Conservation (phyloP, 495 filamentous ascomycete species). For the Podospora appendiculata region DNA sequence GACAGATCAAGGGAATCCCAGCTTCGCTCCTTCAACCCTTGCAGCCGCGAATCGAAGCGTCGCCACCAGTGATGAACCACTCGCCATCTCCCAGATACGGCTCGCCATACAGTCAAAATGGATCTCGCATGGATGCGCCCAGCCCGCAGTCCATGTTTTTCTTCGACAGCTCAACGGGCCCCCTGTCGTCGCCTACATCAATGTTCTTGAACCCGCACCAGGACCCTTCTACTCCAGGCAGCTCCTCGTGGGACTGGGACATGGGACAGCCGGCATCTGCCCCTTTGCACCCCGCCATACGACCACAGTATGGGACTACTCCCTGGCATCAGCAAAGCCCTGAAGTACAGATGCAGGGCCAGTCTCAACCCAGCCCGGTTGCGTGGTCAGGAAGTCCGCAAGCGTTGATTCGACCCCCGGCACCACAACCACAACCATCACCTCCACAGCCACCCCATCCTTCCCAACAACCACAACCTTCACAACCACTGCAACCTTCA, state of each 20-base stretch:
- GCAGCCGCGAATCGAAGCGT: slow-evolving; percentile 7
- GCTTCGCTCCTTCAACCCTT: slow-evolving; percentile 12
- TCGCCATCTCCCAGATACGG: slow-evolving; percentile 2
- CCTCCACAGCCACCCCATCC: not conserved
- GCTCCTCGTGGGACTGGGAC: not conserved
- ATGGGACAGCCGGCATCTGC: slow-evolving; percentile 5
- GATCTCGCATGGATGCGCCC: slow-evolving; percentile 4
- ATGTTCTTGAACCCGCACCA: not conserved
- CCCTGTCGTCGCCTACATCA: not conserved
- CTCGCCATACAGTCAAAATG: slow-evolving; percentile 10
- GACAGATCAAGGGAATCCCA: slow-evolving; percentile 10
- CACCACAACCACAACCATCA: not conserved
- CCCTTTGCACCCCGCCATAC: slow-evolving; percentile 39
- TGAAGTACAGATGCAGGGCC: not conserved
- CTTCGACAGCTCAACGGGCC: not conserved
- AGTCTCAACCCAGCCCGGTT: slow-evolving; percentile 8
- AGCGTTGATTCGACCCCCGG: not conserved
- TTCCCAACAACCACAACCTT: not conserved
- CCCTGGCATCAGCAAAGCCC: slow-evolving; percentile 20
- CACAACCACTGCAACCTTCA: not conserved
- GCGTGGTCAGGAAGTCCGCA: slow-evolving; percentile 7
- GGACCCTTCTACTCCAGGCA: not conserved
- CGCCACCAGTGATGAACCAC: not conserved
- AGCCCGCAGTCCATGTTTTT: not conserved
- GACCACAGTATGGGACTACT: slow-evolving; percentile 30